Evolutionary conservation across 139 green algal genomes (phyloP).

Genomic region (Parachlorella kessleri): DNA sequence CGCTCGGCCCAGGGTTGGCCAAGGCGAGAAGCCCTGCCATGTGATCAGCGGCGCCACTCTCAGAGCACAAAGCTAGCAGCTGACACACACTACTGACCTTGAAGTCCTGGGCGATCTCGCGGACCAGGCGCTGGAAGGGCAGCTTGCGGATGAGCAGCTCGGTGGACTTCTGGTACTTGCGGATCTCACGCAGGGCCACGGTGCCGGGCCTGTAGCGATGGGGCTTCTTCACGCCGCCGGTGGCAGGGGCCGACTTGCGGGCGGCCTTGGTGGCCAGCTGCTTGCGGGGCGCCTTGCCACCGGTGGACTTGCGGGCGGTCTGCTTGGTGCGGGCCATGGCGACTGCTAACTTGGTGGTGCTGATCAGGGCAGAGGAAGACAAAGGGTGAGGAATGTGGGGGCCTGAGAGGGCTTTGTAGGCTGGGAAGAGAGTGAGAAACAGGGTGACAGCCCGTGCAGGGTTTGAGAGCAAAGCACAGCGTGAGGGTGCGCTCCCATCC

Average conservation of each 20-base stretch:
- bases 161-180: slow-evolving; percentile 94
- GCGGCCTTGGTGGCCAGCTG: slow-evolving; percentile 92
- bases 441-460: too few relatives aligned
- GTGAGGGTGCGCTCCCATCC: too few relatives aligned
- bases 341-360: neutral
- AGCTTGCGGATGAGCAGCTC: slow-evolving; percentile 95
- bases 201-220: slow-evolving; percentile 28
- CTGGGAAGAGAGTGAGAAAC: too few relatives aligned
- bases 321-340: slow-evolving; percentile 89
- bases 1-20: too few relatives aligned
- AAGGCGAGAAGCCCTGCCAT: too few relatives aligned
- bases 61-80: too few relatives aligned
- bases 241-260: slow-evolving; percentile 36
- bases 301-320: slow-evolving; percentile 85
- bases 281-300: slow-evolving; percentile 92
- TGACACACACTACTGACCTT: too few relatives aligned
- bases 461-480: too few relatives aligned
- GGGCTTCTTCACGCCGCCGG: slow-evolving; percentile 85
- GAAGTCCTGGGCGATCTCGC: slow-evolving; percentile 76
- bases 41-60: too few relatives aligned
- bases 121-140: slow-evolving; percentile 95
- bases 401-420: too few relatives aligned
- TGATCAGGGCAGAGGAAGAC: neutral
- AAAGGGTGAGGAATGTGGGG: too few relatives aligned
- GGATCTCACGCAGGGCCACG: slow-evolving; percentile 88